A percentile compares a stretch with the other conserved stretches of the same genome.
phyloP scores from a whole-genome alignment of 768 basidiomycete genomes.

The Suillus subalutaceus region DNA sequence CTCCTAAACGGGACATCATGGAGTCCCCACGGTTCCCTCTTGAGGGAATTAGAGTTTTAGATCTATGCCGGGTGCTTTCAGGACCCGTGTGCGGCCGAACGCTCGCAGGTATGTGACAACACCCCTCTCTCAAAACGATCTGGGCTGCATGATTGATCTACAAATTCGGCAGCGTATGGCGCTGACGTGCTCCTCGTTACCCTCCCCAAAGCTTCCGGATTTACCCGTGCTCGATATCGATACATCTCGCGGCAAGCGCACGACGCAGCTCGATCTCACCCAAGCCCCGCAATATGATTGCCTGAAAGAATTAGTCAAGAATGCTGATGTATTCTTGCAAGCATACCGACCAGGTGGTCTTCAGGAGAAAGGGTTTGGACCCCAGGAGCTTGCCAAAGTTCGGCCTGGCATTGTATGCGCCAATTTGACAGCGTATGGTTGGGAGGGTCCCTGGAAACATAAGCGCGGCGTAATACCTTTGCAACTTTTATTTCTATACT shows the following conservation, averaged over 20 bases:
- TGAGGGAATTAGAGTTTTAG: conserved; percentile 55
- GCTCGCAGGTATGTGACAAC: conserved; percentile 47
- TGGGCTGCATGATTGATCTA: background rate
- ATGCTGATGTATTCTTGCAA: conserved; percentile 63
- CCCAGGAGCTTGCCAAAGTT: conserved; percentile 38
- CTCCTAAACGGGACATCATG: conserved; percentile 37
- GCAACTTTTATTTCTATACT: background rate
- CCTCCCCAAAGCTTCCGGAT: conserved; percentile 54
- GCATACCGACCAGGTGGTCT: conserved; percentile 59
- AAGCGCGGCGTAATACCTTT: conserved; percentile 47
- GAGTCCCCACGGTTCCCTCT: conserved; percentile 37
- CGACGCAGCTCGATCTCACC: conserved; percentile 59
- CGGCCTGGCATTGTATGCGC: conserved; percentile 57
- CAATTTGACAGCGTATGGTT: conserved; percentile 57
- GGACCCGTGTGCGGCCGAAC: conserved; percentile 60
- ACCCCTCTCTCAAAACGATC: background rate
- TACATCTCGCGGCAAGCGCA: conserved; percentile 65
- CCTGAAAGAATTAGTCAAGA: conserved; percentile 40
- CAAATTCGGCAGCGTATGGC: conserved; percentile 46
- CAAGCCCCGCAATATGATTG: conserved; percentile 30
- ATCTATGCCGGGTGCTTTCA: conserved; percentile 60
- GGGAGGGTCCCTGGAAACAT: conserved; percentile 58
- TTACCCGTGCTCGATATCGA: conserved; percentile 56
- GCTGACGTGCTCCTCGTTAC: conserved; percentile 60
- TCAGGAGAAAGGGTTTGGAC: conserved; percentile 50